Evolutionary conservation across 352 stramenopile species (phyloP).

Genomic region (Globisporangium viniferum): DNA sequence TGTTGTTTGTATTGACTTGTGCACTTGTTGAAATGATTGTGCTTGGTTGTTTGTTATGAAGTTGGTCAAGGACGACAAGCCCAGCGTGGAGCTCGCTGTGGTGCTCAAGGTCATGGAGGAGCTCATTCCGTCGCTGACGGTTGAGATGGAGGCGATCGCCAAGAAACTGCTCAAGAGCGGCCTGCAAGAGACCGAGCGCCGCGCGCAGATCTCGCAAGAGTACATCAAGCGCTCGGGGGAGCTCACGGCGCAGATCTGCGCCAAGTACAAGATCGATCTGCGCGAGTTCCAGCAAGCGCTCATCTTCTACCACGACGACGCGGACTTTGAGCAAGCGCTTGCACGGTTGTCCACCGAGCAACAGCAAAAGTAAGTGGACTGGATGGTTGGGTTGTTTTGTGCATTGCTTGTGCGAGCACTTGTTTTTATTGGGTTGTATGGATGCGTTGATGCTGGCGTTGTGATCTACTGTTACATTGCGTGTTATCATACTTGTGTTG

Average conservation of each 20-base stretch:
- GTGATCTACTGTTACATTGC: constrained; percentile 13
- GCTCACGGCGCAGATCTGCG: constrained; percentile 54
- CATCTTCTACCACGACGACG: constrained; percentile 78
- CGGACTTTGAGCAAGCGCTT: constrained; percentile 56
- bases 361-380: constrained; percentile 50
- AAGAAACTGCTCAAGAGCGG: constrained; percentile 8
- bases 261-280: constrained; percentile 51
- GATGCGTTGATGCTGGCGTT: background rate
- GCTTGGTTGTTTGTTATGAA: constrained; percentile 9
- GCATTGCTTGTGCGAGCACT: constrained; percentile 1
- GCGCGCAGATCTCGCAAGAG: constrained; percentile 49
- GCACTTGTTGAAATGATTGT: background rate
- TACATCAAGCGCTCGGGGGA: constrained; percentile 68
- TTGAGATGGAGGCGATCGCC: constrained; percentile 69
- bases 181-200: constrained; percentile 37
- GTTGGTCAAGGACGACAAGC: constrained; percentile 58
- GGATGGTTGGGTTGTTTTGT: background rate
- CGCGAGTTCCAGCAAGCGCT: constrained; percentile 69
- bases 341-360: constrained; percentile 61
- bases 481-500: constrained; percentile 7
- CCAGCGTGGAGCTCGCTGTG: constrained; percentile 50
- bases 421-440: constrained; percentile 6
- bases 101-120: constrained; percentile 69
- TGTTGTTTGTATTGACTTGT: background rate
- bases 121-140: constrained; percentile 65